phyloP scores from a whole-genome alignment of 2,329 filamentous ascomycete genomes.

The Penicillium sp. region DNA sequence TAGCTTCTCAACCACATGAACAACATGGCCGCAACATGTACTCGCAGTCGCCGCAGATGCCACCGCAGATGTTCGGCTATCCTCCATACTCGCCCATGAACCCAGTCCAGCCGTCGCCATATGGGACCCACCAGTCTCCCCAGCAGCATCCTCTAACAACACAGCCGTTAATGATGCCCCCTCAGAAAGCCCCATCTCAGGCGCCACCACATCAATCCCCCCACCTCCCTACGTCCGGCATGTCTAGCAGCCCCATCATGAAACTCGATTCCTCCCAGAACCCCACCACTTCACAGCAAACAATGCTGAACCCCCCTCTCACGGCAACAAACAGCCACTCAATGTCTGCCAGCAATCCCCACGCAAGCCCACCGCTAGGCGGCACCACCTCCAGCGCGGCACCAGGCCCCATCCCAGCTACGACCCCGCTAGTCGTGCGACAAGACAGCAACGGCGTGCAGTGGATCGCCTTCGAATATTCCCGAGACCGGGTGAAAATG shows the following conservation, averaged over 20 bases:
- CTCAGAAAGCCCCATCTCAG: constrained; percentile 32
- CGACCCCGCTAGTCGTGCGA: constrained; percentile 83
- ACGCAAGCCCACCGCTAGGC: constrained; percentile 41
- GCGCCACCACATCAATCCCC: constrained; percentile 35
- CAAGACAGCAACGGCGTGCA: constrained; percentile 95
- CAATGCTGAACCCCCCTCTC: constrained; percentile 31
- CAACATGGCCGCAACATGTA: constrained; percentile 77
- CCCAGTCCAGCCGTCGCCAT: constrained; percentile 48
- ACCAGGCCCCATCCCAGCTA: constrained; percentile 91
- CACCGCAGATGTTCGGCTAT: constrained; percentile 76
- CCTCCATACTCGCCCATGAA: constrained; percentile 48
- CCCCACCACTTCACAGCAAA: constrained; percentile 27
- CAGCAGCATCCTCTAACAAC: constrained; percentile 50
- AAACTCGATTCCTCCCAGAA: constrained; percentile 41
- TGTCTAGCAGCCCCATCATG: constrained; percentile 54
- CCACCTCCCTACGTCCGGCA: constrained; percentile 43
- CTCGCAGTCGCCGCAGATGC: constrained; percentile 69
- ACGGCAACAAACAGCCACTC: constrained; percentile 49
- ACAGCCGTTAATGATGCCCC: constrained; percentile 47
- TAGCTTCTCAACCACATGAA: constrained; percentile 82
- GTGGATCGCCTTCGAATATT: constrained; percentile 99
- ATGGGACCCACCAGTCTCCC: constrained; percentile 48
- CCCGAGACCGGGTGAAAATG: constrained; percentile 94
- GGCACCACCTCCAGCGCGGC: constrained; percentile 87
- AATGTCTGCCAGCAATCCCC: constrained; percentile 30